Percentiles rank a stretch among this genome's conserved stretches.
Evolutionary conservation across 2,329 filamentous ascomycete genomes (phyloP).

Genomic region (Talaromyces piceae): DNA sequence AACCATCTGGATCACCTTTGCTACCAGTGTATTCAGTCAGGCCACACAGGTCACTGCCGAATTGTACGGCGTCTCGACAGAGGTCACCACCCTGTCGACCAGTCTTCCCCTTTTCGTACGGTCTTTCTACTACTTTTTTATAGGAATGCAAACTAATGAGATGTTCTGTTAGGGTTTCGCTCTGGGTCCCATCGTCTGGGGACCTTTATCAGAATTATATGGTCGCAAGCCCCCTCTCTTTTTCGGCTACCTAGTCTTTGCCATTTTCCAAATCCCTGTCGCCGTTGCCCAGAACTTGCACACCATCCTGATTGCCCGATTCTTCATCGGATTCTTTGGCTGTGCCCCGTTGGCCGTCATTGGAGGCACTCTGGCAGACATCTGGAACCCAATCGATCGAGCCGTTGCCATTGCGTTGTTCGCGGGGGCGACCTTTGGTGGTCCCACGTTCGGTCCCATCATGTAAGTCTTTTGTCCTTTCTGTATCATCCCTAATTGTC

Average conservation of each 20-base stretch:
- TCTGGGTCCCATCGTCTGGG: slow-evolving; percentile 35
- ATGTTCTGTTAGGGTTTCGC: slow-evolving; percentile 29
- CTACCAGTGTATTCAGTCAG: slow-evolving; percentile 40
- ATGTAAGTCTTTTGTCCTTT: slow-evolving; percentile 18
- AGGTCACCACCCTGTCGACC: slow-evolving; percentile 45
- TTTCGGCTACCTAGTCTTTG: slow-evolving; percentile 42
- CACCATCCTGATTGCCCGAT: slow-evolving; percentile 49
- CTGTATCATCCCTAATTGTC: background rate
- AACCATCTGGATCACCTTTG: slow-evolving; percentile 43
- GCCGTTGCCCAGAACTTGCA: slow-evolving; percentile 47
- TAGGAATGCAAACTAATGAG: background rate
- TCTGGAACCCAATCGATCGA: slow-evolving; percentile 43
- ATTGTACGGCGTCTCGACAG: slow-evolving; percentile 39
- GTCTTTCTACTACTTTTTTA: slow-evolving; percentile 5
- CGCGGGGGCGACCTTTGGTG: slow-evolving; percentile 40
- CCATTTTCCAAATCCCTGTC: slow-evolving; percentile 50
- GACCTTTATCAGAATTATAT: slow-evolving; percentile 42
- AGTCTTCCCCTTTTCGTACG: slow-evolving; percentile 40
- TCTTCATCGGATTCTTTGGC: slow-evolving; percentile 48
- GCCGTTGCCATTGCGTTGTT: slow-evolving; percentile 43
- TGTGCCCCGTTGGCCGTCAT: slow-evolving; percentile 45
- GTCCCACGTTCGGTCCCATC: slow-evolving; percentile 44
- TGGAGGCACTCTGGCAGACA: slow-evolving; percentile 43
- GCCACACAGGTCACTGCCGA: slow-evolving; percentile 35
- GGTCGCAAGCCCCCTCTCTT: slow-evolving; percentile 45